phyloP scores from a whole-genome alignment of 1,284 basidiomycete species.

The Laetiporus sulphureus region DNA sequence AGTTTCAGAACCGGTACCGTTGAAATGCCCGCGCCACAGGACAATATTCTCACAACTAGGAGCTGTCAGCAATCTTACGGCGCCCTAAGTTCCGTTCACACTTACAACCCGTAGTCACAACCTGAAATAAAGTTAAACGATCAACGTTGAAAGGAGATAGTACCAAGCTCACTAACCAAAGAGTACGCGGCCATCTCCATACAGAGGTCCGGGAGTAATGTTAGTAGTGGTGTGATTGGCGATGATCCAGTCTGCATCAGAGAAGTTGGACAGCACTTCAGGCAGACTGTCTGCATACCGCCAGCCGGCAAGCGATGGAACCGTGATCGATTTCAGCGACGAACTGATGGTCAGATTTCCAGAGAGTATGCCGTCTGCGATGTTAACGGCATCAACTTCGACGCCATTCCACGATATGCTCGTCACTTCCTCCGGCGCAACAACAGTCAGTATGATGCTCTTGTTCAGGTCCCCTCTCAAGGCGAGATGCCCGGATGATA shows the following conservation, averaged over 20 bases:
- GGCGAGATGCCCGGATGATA: constrained; percentile 33
- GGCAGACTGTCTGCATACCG: constrained; percentile 67
- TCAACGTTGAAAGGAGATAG: neutral
- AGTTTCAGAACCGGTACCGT: constrained; percentile 46
- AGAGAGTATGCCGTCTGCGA: constrained; percentile 15
- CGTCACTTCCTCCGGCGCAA: constrained; percentile 44
- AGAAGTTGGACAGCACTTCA: constrained; percentile 49
- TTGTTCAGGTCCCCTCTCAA: constrained; percentile 43
- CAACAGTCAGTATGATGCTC: constrained; percentile 36
- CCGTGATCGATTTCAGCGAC: constrained; percentile 13
- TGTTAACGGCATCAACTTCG: constrained; percentile 24
- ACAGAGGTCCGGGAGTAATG: constrained; percentile 57
- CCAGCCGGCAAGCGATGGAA: constrained; percentile 51
- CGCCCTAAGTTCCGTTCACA: constrained; percentile 10
- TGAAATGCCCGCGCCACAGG: constrained; percentile 78
- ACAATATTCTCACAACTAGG: constrained; percentile 70
- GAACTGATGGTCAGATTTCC: constrained; percentile 19
- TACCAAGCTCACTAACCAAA: constrained; percentile 36
- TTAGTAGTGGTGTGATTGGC: constrained; percentile 69
- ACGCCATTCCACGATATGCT: constrained; percentile 68
- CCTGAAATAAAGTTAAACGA: constrained; percentile 21
- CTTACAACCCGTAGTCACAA: constrained; percentile 78
- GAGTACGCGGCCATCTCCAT: constrained; percentile 66
- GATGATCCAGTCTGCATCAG: constrained; percentile 54
- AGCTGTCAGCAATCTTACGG: neutral